Percentiles rank a stretch among this genome's conserved stretches.
Conservation (phyloP, 116 monocot genomes). For the Phalaenopsis hybrid region DNA sequence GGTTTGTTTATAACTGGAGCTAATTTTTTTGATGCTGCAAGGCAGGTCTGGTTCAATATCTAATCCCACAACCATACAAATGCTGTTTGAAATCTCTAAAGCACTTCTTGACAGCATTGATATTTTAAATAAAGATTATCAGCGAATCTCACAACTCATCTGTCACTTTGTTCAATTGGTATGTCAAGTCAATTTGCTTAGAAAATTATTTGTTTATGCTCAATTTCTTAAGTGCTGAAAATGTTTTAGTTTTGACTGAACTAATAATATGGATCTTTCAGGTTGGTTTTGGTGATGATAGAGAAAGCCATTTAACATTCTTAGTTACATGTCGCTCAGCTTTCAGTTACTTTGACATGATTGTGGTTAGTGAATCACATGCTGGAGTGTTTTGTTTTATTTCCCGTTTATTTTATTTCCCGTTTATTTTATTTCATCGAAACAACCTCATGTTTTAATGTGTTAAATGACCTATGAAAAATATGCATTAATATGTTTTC, state of each 20-base stretch:
- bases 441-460: neutral
- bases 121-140: slow-evolving; percentile 18
- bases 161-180: slow-evolving; percentile 35
- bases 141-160: slow-evolving; percentile 22
- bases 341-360: slow-evolving; percentile 22
- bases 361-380: slow-evolving; percentile 23
- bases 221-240: neutral
- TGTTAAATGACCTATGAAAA: neutral
- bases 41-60: slow-evolving; percentile 18
- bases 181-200: neutral
- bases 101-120: slow-evolving; percentile 30
- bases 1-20: neutral
- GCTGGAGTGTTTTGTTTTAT: neutral
- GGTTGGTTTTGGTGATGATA: slow-evolving; percentile 38
- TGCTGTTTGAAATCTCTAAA: slow-evolving; percentile 42
- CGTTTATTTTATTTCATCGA: neutral
- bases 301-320: slow-evolving; percentile 32
- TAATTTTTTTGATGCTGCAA: neutral
- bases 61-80: slow-evolving; percentile 24
- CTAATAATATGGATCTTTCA: slow-evolving; percentile 13
- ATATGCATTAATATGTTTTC: neutral
- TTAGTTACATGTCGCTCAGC: slow-evolving; percentile 35
- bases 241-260: neutral
- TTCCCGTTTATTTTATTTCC: neutral
- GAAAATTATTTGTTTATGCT: neutral